These are phyloP conservation scores for Trifolium dubium DNA, from an alignment of 306 rosid species.

Conservation along the genomic window DNA sequence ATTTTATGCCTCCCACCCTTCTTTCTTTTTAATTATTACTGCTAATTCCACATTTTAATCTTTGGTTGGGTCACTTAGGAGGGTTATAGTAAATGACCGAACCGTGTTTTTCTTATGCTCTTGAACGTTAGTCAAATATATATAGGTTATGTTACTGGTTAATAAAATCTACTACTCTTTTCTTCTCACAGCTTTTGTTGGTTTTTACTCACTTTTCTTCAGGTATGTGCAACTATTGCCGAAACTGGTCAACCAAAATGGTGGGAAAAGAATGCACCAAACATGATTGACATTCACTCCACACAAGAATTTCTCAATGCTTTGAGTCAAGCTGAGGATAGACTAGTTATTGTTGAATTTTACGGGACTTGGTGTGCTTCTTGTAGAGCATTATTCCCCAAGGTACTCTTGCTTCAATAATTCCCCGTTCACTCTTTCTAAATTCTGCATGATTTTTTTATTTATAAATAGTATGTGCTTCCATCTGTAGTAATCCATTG, in stretches of 20 bases:
- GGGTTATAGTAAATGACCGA: conserved; percentile 1
- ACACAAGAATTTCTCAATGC: conserved; percentile 86
- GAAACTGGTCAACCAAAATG: conserved; percentile 94
- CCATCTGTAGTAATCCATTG: neutral
- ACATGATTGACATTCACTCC: conserved; percentile 95
- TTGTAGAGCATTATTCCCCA: conserved; percentile 96
- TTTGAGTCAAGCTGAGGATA: conserved; percentile 86
- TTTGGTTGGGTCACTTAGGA: neutral
- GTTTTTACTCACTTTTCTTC: conserved; percentile 44
- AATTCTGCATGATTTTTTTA: conserved; percentile 14
- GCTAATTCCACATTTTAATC: conserved; percentile 1
- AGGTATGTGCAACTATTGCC: conserved; percentile 79
- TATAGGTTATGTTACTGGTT: conserved; percentile 1
- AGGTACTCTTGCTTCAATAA: conserved; percentile 57
- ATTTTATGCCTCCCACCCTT: too few relatives aligned
- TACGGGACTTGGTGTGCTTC: conserved; percentile 99
- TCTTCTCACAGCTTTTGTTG: conserved; percentile 38
- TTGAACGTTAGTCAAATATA: neutral
- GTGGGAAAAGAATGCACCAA: conserved; percentile 97
- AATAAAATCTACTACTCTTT: conserved; percentile 20
- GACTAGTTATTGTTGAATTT: conserved; percentile 93
- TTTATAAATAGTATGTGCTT: neutral
- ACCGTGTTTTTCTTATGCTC: conserved; percentile 1
- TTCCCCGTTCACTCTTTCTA: conserved; percentile 39
- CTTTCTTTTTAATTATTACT: too few relatives aligned